Evolutionary conservation across 805 yeast genomes (phyloP).

Genomic region (Barnettozyma salicaria): DNA sequence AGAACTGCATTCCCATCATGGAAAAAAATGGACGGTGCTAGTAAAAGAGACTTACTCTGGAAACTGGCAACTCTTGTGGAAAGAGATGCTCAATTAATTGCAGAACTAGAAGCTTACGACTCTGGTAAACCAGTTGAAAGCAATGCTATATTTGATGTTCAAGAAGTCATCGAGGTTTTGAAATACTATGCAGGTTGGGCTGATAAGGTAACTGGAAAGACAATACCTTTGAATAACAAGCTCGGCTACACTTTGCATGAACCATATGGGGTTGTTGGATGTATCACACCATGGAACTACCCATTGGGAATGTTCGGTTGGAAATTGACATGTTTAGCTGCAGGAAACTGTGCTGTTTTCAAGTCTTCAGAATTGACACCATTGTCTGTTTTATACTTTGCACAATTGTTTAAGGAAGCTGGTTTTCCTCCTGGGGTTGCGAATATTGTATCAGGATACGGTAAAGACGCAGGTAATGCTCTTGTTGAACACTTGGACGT

Average conservation of each 20-base stretch:
- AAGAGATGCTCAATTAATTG: constrained; percentile 42
- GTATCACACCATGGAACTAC: constrained; percentile 48
- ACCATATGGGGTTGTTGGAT: constrained; percentile 48
- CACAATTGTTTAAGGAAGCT: constrained; percentile 37
- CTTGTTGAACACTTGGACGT: constrained; percentile 40
- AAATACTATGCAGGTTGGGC: constrained; percentile 73
- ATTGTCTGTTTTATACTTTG: constrained; percentile 38
- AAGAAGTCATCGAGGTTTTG: constrained; percentile 48
- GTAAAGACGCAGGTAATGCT: constrained; percentile 41
- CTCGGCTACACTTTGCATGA: constrained; percentile 48
- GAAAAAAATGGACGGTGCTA: constrained; percentile 40
- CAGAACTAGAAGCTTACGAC: constrained; percentile 54
- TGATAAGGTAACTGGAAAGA: constrained; percentile 59
- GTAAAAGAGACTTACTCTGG: constrained; percentile 39
- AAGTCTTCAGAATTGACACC: constrained; percentile 48
- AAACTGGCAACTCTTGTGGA: constrained; percentile 47
- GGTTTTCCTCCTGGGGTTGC: constrained; percentile 48
- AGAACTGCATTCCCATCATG: constrained; percentile 45
- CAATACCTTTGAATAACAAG: constrained; percentile 55
- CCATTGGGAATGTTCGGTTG: constrained; percentile 46
- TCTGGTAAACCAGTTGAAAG: constrained; percentile 50
- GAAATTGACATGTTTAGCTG: constrained; percentile 43
- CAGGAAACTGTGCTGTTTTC: constrained; percentile 43
- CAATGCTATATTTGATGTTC: constrained; percentile 55
- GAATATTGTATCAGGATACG: constrained; percentile 40